Evolutionary conservation across 148 eudicot species (phyloP), one percentile per base, ranked within the genome.

Genomic region (Cornus suecica): DNA sequence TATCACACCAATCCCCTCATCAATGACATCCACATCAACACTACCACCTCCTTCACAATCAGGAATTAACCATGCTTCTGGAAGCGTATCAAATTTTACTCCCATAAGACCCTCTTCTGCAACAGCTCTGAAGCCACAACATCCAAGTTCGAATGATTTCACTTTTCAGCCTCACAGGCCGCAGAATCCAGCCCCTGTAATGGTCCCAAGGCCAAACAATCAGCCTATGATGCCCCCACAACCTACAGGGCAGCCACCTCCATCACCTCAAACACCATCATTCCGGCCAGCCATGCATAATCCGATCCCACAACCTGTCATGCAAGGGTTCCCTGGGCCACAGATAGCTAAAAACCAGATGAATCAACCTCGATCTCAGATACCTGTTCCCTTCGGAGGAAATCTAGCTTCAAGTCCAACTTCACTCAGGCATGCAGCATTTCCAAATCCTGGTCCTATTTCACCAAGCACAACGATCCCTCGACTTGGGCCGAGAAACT

Each of bases 131-230:
- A 79, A 82, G 72, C 86, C 87, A 29, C 84, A 72, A 29, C 84
- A 72, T 56, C 83, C 81, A 30, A 83, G 77, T 83, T 78, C 89
- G 15, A 76, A 76, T 41, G 91, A 89, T 73, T 91, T 91, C 80
- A 86, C 93, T 69, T 91, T 86, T 80, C 91, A 85, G 71, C 92
- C 88, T 71, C 86, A 82, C 67, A 81, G 86, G 37, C 86, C 86
- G 13, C 88, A 80, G 29, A 80, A 70, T 75, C 82, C 86, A 51
- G 76, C 78, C 30, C 61, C 85, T 34, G 88, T 83, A 28, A 51
- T 80, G n/a, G 56, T 24, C 24, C 65, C 79, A 42, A 81, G 88
- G 82, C 88, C 79, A 41, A 68, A 78, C 68, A 66, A 45, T 70
- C 87, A 80, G 26, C 80, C 80, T 45, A 64, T 76, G 66, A 63